These are phyloP conservation scores for Fonsecaea pedrosoi DNA, from an alignment of 2,329 filamentous ascomycete species.

Conservation along the genomic window DNA sequence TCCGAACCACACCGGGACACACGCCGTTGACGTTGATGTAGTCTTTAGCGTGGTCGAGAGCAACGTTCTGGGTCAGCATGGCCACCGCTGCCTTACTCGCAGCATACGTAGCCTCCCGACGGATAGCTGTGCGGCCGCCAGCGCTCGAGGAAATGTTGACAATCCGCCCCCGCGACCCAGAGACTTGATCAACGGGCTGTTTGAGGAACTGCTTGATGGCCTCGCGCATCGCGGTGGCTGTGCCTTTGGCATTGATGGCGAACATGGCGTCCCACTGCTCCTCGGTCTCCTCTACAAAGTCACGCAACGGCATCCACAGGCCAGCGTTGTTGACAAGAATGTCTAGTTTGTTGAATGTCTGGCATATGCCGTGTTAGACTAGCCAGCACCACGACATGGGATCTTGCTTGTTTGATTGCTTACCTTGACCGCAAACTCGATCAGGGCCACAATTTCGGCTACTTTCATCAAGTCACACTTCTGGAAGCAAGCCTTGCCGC, in stretches of 20 bases:
- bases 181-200: slow-evolving; percentile 58
- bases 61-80: slow-evolving; percentile 53
- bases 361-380: neutral
- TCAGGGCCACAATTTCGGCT: slow-evolving; percentile 39
- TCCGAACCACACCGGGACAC: slow-evolving; percentile 48
- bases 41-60: slow-evolving; percentile 52
- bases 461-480: slow-evolving; percentile 19
- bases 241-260: slow-evolving; percentile 64
- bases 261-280: slow-evolving; percentile 62
- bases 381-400: neutral
- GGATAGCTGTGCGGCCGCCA: slow-evolving; percentile 15
- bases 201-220: slow-evolving; percentile 55
- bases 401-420: neutral
- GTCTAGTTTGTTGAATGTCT: slow-evolving; percentile 43
- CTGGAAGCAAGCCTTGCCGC: slow-evolving; percentile 19
- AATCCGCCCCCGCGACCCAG: slow-evolving; percentile 56
- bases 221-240: slow-evolving; percentile 39
- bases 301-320: slow-evolving; percentile 20
- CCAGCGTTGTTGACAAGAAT: slow-evolving; percentile 67
- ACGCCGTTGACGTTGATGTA: slow-evolving; percentile 52
- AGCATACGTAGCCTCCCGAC: slow-evolving; percentile 46
- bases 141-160: slow-evolving; percentile 56
- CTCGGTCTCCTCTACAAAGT: slow-evolving; percentile 49
- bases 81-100: slow-evolving; percentile 57
- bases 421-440: slow-evolving; percentile 45